These are phyloP conservation scores for Rosa persica DNA, from an alignment of 306 rosid genomes.

Conservation along the genomic window DNA sequence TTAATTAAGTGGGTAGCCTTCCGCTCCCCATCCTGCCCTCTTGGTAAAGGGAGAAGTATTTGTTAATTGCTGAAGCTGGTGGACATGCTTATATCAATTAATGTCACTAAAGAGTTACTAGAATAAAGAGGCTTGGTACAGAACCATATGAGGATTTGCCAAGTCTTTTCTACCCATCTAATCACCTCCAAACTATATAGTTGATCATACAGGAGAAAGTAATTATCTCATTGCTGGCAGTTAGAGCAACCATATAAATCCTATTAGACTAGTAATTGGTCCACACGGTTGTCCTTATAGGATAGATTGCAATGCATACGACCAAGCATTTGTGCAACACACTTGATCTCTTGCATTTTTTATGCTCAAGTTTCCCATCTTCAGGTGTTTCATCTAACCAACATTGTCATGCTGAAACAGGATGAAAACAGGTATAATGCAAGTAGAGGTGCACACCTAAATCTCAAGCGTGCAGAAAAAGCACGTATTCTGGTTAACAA, in stretches of 20 bases:
- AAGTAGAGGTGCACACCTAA: slow-evolving; percentile 99
- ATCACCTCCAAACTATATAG: slow-evolving; percentile 7
- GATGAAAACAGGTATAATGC: slow-evolving; percentile 99
- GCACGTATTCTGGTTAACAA: slow-evolving; percentile 95
- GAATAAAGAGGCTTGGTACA: background rate
- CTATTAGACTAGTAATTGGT: background rate
- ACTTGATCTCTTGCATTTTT: slow-evolving; percentile 2
- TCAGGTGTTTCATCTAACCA: slow-evolving; percentile 5
- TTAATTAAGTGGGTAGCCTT: background rate
- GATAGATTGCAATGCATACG: background rate
- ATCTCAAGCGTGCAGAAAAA: slow-evolving; percentile 98
- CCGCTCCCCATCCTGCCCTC: background rate
- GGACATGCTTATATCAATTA: background rate
- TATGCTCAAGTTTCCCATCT: background rate
- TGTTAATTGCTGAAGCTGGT: background rate
- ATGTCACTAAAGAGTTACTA: background rate
- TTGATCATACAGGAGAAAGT: background rate
- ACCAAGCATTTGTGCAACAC: slow-evolving; percentile 1
- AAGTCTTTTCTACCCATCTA: background rate
- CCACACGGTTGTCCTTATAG: background rate
- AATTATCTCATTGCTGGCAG: background rate
- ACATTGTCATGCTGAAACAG: slow-evolving; percentile 50
- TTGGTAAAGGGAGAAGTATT: background rate
- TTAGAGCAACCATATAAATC: background rate
- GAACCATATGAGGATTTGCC: background rate